Conservation (phyloP, 768 basidiomycete species). For the Boletus rufocinnamomeus region DNA sequence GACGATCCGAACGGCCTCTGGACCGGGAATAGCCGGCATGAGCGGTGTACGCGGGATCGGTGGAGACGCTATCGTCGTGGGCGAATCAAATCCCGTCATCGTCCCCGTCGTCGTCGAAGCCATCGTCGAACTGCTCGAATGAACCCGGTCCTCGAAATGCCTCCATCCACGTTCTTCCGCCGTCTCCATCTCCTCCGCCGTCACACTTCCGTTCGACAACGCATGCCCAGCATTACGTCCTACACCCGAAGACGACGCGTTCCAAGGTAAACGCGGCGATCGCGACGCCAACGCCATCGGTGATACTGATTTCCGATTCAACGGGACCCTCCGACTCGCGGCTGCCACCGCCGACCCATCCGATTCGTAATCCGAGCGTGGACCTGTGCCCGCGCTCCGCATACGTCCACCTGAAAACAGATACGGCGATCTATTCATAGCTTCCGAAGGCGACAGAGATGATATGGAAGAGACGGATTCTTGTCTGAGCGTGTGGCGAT, state of each 20-base stretch:
- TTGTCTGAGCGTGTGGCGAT: slow-evolving; percentile 43
- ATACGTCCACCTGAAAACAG: slow-evolving; percentile 14
- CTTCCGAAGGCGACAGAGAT: slow-evolving; percentile 61
- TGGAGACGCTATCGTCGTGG: slow-evolving; percentile 40
- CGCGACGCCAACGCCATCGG: slow-evolving; percentile 66
- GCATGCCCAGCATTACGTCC: slow-evolving; percentile 30
- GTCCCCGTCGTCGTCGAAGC: neutral
- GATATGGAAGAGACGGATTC: slow-evolving; percentile 67
- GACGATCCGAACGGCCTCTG: slow-evolving; percentile 28
- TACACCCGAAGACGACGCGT: slow-evolving; percentile 42
- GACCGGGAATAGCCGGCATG: slow-evolving; percentile 19
- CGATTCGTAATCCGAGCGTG: slow-evolving; percentile 56
- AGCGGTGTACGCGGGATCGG: slow-evolving; percentile 43
- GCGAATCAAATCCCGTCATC: slow-evolving; percentile 38
- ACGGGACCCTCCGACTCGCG: slow-evolving; percentile 56
- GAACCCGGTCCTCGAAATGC: slow-evolving; percentile 23
- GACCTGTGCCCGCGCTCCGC: slow-evolving; percentile 27
- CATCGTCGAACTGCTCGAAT: neutral
- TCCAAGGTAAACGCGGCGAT: slow-evolving; percentile 37
- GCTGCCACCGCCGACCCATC: slow-evolving; percentile 38
- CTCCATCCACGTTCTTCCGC: slow-evolving; percentile 34
- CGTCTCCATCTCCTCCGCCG: slow-evolving; percentile 28
- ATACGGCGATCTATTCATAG: slow-evolving; percentile 35
- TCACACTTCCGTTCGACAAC: slow-evolving; percentile 20
- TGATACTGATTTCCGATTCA: slow-evolving; percentile 69